These are phyloP conservation scores for Dorcoceras hygrometricum DNA, from an alignment of 257 asterid genomes.

Conservation along the genomic window DNA sequence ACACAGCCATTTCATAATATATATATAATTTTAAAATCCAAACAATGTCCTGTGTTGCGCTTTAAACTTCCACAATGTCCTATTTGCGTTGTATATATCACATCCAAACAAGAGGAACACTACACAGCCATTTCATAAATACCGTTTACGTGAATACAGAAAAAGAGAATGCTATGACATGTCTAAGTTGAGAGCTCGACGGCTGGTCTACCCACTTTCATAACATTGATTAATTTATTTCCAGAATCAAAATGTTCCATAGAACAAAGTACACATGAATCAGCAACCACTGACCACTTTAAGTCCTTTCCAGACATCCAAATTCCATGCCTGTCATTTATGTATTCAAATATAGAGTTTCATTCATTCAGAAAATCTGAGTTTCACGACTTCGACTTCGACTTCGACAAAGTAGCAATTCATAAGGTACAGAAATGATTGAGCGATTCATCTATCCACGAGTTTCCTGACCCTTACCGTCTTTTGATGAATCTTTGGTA, in stretches of 20 bases:
- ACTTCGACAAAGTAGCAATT: neutral
- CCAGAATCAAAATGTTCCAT: neutral
- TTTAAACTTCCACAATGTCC: too few species aligned
- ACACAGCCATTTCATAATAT: neutral
- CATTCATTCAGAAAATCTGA: too few species aligned
- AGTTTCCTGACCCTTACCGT: conserved; percentile 32
- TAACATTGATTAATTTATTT: too few species aligned
- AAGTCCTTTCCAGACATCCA: neutral
- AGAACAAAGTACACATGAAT: neutral
- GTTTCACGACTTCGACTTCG: neutral
- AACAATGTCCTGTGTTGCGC: too few species aligned
- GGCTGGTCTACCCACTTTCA: neutral
- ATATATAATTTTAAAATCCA: too few species aligned
- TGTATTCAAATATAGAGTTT: neutral
- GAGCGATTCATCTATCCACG: conserved; percentile 24
- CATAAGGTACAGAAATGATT: neutral
- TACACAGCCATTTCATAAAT: neutral
- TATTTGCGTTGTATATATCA: too few species aligned
- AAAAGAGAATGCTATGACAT: neutral
- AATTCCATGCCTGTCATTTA: too few species aligned
- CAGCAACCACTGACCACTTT: neutral
- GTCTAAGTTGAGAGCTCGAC: neutral
- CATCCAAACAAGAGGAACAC: neutral
- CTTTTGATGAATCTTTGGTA: conserved; percentile 30
- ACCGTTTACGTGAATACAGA: neutral